Evolutionary conservation across 805 yeast species (phyloP), one percentile per base, ranked within the genome.

Genomic region (Komagataella populi): DNA sequence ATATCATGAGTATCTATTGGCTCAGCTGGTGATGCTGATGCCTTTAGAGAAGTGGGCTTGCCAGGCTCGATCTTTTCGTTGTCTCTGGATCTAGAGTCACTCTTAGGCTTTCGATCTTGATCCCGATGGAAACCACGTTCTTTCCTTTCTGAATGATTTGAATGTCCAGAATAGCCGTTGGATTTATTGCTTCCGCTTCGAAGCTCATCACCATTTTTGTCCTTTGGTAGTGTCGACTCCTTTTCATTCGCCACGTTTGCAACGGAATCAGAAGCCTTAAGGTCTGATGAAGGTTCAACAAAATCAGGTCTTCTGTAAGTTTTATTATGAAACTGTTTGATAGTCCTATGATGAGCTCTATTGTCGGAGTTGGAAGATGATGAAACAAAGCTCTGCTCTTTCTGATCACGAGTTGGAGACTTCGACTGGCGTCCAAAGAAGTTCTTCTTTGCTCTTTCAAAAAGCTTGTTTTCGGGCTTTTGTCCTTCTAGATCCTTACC

Each of bases 241-340:
- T 30, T 30, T 10, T 30, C 39, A 30, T 30, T 8, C 14, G 39
- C 5, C 12, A 30, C 14, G 14, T 10, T 30, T 30, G 14, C 14
- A 14, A 30, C 12, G 10, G 39, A 8, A 30, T 12, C 4, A 10
- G 10, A 30, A 30, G 39, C 39, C 10, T 8, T 30, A 14, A 30
- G 1, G 8, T 30, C 8, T 30, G 39, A 30, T 12, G 39, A n/a
- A 10, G 39, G 8, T 4, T 30, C 39, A 30, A 10, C 39, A 30
- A 30, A n/a, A 30, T 30, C 39, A 30, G 39, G 39, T 30, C 39
- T 8, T 30, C 39, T 30, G 39, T 30, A 30, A 30, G 16, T 22
- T 36, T 51, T 22, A 48, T 52, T 20, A 43, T 49, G 7, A 49
- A 49, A 55, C 54, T 51, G 59, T 60, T 47, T 58, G 58, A 43